Base-by-base conservation (phyloP, 352 stramenopile species). In the Elongisporangium undulatum region DNA sequence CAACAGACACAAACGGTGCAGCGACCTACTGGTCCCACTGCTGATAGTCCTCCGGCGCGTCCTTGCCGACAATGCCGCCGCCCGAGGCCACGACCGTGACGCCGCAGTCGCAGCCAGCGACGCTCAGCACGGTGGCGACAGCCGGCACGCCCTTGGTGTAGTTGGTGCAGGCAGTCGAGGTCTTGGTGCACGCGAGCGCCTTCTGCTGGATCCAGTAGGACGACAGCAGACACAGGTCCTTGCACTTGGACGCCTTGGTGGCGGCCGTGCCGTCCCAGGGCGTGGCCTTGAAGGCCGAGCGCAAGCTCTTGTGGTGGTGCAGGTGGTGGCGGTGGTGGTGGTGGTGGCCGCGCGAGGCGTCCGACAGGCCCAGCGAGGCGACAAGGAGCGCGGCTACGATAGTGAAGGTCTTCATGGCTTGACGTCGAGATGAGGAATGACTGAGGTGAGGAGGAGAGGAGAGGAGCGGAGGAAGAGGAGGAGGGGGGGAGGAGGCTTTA, bases 181-280 rank as follows among this genome's bases (percentile, higher is more conserved):
- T 66, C 61, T 72, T 78, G 41, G 68, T n/a, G 68, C 81, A 91
- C 62, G 87, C 89, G 65, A 77, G 79, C 21, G 48, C 62, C 50
- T 84, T 56, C 64, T 89, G 79, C 66, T 79, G 74, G 29, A 64
- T 53, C 77, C 78, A 91, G 56, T 88, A 88, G 56, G 73, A 66
- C n/a, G 65, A 52, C 15, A 89, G 74, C 53, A 69, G 58, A 53
- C 81, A 89, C 13, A 91, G 29, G 52, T 91, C 79, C 48, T 72
- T 59, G 68, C 81, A 89, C 68, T 89, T 91, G 64, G 64, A 62
- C 10, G 56, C 58, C 60, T 81, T 80, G 51, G 77, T 66, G 5
- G 56, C 49, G 2, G 61, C 64, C n/a, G 89, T 56, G 4, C 62
- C n/a, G 53, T 91, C 81, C 79, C 79, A 91, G 26, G 79, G 81